phyloP scores from a whole-genome alignment of 192 early-diverging fungal genomes.

The Backusella circina region DNA sequence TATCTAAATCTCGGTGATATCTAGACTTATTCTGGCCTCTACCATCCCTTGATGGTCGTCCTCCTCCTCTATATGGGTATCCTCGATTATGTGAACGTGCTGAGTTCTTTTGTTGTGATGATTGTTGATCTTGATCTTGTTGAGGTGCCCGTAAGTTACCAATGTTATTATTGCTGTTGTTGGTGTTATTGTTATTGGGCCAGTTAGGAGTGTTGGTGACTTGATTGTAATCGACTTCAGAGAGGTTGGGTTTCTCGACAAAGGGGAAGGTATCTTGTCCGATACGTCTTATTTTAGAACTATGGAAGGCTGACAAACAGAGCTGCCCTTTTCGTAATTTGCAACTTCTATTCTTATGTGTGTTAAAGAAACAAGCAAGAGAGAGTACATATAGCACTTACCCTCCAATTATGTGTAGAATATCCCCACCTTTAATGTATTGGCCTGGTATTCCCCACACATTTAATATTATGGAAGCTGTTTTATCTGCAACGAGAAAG shows the following conservation, averaged over 20 bases:
- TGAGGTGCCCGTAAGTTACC: not conserved
- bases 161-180: not conserved
- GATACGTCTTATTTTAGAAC: conserved; percentile 52
- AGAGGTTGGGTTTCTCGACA: conserved; percentile 35
- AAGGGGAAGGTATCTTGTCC: conserved; percentile 49
- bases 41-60: not conserved
- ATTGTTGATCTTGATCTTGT: not conserved
- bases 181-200: not conserved
- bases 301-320: conserved; percentile 46
- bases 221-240: conserved; percentile 7
- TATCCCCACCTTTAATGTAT: conserved; percentile 54
- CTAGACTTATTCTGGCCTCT: not conserved
- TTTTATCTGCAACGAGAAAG: conserved; percentile 58
- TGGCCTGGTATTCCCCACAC: conserved; percentile 54
- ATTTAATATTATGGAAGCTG: conserved; percentile 55
- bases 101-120: not conserved
- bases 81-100: not conserved
- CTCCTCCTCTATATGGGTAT: not conserved
- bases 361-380: not conserved
- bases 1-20: conserved; percentile 2
- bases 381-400: conserved; percentile 13
- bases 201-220: not conserved
- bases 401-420: conserved; percentile 50
- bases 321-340: conserved; percentile 53
- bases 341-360: conserved; percentile 32